Evolutionary conservation across 1,139 yeast genomes (phyloP), one percentile per base, ranked within the genome.

Genomic region (Geotrichum armillariae): DNA sequence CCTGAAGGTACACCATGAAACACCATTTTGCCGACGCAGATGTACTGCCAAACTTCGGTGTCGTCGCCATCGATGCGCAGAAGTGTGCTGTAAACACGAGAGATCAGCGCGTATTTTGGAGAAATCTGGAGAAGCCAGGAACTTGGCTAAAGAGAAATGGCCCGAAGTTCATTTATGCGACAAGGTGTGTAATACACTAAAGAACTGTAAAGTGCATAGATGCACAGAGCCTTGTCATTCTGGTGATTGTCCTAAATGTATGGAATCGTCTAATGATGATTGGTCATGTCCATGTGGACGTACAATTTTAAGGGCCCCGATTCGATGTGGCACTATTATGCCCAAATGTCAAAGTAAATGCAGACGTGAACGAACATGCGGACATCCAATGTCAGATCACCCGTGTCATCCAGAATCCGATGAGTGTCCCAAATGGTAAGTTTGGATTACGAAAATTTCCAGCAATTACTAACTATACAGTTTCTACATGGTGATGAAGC

Each of bases 161-260:
- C 53, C 50, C 61, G 67, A 33, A 2, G 53, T 35, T 4, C 98
- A 90, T 66, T 76, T 87, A 12, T 90, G 98, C 69, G 76, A 87
- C 4, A 75, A 75, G 52, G 75, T 78, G 1, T 90, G 98, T 68
- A 82, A 82, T 62, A 74, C 81, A 56, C 64, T 78, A 54, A 74
- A 87, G 50, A 67, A 80, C 25, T 90, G 97, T 69, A 94, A 93
- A 0, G 66, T 66, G 39, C 98, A 90, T 64, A 65, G 74, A 42
- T 90, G 97, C 66, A 77, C 77, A 39, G 80, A 84, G 57, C 76
- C 84, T 29, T 90, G 97, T 61, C 97, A 90, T 65, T 72, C 80
- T 12, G 97, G 97, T 0, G 79, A 87, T 1, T 90, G 97, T 68
- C 82, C 83, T 1, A 85, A 91, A 8, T 90, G 98, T 65, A 66